Evolutionary conservation across 768 basidiomycete genomes (phyloP).

Genomic region (Amyloporia xantha): DNA sequence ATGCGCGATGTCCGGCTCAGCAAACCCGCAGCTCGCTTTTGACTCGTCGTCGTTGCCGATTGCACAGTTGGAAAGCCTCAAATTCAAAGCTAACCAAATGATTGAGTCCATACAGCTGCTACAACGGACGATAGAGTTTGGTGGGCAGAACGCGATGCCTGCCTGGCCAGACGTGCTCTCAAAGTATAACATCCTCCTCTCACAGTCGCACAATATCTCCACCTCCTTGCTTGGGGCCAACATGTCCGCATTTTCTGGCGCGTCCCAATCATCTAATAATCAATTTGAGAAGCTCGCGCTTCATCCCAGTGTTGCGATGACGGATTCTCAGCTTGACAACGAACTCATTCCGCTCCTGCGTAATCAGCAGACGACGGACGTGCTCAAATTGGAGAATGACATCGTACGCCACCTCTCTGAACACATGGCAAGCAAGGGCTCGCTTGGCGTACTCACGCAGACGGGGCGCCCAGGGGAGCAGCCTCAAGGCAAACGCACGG

Average conservation of each 20-base stretch:
- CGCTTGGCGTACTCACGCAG: conserved; percentile 28
- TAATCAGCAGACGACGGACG: conserved; percentile 75
- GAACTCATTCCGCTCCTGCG: conserved; percentile 70
- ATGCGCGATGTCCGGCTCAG: background rate
- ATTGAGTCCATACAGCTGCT: conserved; percentile 68
- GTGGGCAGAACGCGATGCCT: conserved; percentile 55
- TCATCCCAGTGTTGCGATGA: conserved; percentile 41
- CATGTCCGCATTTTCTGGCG: conserved; percentile 9
- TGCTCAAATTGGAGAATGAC: conserved; percentile 63
- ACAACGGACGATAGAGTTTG: conserved; percentile 55
- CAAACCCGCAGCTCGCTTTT: conserved; percentile 11
- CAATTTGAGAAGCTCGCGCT: conserved; percentile 61
- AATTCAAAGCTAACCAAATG: conserved; percentile 72
- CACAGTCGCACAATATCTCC: conserved; percentile 75
- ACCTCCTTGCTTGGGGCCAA: conserved; percentile 44
- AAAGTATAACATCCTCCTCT: conserved; percentile 80
- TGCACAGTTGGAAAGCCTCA: conserved; percentile 68
- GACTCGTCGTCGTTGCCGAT: conserved; percentile 43
- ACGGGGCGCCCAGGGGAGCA: conserved; percentile 24
- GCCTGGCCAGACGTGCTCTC: conserved; percentile 83
- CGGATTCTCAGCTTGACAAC: conserved; percentile 64
- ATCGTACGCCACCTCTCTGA: conserved; percentile 65
- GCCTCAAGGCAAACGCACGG: conserved; percentile 23
- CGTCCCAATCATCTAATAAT: conserved; percentile 28
- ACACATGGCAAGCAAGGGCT: conserved; percentile 40